A percentile compares a stretch with the other conserved stretches of the same genome.
Evolutionary conservation across 352 stramenopile genomes (phyloP).

Genomic region (Globisporangium canariense): DNA sequence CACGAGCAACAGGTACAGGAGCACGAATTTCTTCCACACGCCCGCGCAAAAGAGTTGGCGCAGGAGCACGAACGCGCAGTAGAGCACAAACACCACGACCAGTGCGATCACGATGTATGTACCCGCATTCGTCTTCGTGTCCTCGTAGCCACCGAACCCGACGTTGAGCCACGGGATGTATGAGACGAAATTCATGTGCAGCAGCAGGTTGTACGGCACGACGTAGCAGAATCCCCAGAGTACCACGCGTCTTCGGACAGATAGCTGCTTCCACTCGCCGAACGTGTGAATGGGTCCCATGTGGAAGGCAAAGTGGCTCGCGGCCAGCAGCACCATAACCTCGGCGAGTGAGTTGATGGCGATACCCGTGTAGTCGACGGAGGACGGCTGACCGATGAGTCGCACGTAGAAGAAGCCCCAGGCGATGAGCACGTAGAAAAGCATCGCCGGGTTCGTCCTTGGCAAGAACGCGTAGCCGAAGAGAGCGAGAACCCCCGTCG

Average conservation of each 20-base stretch:
- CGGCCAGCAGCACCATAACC: slow-evolving; percentile 61
- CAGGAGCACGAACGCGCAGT: slow-evolving; percentile 34
- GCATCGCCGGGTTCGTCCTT: slow-evolving; percentile 27
- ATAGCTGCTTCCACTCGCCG: slow-evolving; percentile 30
- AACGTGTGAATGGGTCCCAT: slow-evolving; percentile 47
- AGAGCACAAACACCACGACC: slow-evolving; percentile 26
- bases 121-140: slow-evolving; percentile 34
- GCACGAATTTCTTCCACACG: slow-evolving; percentile 32
- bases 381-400: slow-evolving; percentile 54
- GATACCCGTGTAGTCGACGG: slow-evolving; percentile 56
- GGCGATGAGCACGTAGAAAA: slow-evolving; percentile 51
- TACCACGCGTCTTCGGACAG: slow-evolving; percentile 31
- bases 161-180: slow-evolving; percentile 78
- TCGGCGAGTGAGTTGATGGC: slow-evolving; percentile 50
- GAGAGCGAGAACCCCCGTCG: slow-evolving; percentile 27
- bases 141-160: slow-evolving; percentile 60
- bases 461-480: slow-evolving; percentile 56
- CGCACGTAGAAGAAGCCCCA: slow-evolving; percentile 79
- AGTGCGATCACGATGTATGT: slow-evolving; percentile 63
- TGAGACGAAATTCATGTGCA: slow-evolving; percentile 74
- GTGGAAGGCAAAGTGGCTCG: slow-evolving; percentile 38
- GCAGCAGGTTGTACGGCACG: slow-evolving; percentile 60
- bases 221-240: slow-evolving; percentile 68
- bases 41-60: slow-evolving; percentile 40
- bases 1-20: slow-evolving; percentile 34